These are phyloP conservation scores for Steccherinum ochraceum DNA, from an alignment of 768 basidiomycete species.

Conservation along the genomic window DNA sequence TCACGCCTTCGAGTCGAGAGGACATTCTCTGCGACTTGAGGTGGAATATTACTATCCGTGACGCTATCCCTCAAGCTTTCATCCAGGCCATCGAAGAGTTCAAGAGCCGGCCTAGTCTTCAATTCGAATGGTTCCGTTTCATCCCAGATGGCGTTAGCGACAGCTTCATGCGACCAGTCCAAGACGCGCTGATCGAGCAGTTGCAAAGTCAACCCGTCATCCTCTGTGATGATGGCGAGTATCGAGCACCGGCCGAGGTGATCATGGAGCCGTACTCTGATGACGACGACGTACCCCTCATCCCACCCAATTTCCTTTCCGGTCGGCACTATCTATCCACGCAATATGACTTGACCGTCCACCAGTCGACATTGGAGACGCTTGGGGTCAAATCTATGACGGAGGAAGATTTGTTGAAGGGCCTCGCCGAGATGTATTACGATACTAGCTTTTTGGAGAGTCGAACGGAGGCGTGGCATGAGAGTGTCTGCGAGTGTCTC, in stretches of 20 bases:
- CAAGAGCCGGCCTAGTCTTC: constrained; percentile 9
- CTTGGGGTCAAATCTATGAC: constrained; percentile 1
- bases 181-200: neutral
- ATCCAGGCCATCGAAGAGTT: constrained; percentile 17
- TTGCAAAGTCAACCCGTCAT: neutral
- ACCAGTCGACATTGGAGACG: neutral
- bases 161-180: constrained; percentile 1
- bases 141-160: constrained; percentile 10
- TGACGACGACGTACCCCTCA: neutral
- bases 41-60: constrained; percentile 20
- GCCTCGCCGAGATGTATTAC: neutral
- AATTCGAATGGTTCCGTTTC: constrained; percentile 20
- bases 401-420: neutral
- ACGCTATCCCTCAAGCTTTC: constrained; percentile 16
- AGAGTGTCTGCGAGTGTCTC: neutral
- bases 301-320: neutral
- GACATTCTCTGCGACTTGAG: constrained; percentile 16
- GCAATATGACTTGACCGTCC: neutral
- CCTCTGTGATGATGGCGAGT: neutral
- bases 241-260: neutral
- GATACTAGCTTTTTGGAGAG: neutral
- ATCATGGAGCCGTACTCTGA: neutral
- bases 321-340: neutral
- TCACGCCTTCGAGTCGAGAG: constrained; percentile 23
- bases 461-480: neutral